Evolutionary conservation across 2,329 filamentous ascomycete species (phyloP), one percentile per base, ranked within the genome.

Genomic region (Sphaerulina musiva): DNA sequence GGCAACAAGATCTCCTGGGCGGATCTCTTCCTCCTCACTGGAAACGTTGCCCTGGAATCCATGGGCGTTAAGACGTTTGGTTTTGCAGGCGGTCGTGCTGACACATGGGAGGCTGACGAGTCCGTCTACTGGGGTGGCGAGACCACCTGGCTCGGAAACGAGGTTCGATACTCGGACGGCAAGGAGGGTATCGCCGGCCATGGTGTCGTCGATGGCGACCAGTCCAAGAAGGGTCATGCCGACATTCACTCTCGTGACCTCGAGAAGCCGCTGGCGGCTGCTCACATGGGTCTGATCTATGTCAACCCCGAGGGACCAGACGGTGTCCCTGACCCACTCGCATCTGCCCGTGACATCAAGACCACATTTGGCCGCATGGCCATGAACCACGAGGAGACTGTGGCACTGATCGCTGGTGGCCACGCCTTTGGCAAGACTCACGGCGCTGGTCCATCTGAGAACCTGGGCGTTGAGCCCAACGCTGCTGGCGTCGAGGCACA

Each of bases 341-440:
- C 84, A 11, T 79, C 87, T 1, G 87, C 82, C 41, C 72, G 78
- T 54, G 87, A 91, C 64, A 90, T 90, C 67, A 85, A 85, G 59
- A 78, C 76, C 55, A 88, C 87, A 14, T 91, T 90, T 63, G 78
- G 77, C 59, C 85, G 86, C 69, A 90, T 91, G 86, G 86, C 83
- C 58, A 90, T 91, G 87, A 82, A 87, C 67, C 85, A 90, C 67
- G 83, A 87, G 72, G 87, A 91, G 76, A 91, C 87, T 0, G 86
- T 87, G 51, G 86, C 87, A 11, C 74, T 91, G 44, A 90, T 91
- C 67, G 84, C 84, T 39, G 87, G 87, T 66, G 87, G 87, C 39
- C 87, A 91, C 76, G 78, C 82, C 26, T 88, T 91, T 63, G 87
- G 87, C 65, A 91, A 91, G 80, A 88, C 86, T 0, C 87, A 91